These are phyloP conservation scores for Linnemannia exigua DNA, from an alignment of 192 early-diverging fungal species.

Conservation along the genomic window DNA sequence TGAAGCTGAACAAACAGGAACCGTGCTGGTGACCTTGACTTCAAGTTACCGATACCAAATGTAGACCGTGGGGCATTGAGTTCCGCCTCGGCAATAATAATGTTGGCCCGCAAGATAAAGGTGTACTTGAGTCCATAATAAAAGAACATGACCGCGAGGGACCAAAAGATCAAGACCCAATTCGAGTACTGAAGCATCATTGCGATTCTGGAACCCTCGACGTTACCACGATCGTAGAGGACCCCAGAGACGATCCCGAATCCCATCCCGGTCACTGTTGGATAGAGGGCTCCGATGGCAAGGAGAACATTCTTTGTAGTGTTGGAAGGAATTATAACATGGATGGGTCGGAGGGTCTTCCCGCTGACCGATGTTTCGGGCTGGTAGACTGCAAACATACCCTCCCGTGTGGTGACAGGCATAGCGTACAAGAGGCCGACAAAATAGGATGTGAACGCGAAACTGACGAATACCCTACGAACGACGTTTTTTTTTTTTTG, in stretches of 20 bases:
- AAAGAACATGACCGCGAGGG: constrained; percentile 32
- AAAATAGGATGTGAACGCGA: constrained; percentile 33
- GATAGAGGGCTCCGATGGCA: constrained; percentile 20
- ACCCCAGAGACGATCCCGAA: constrained; percentile 25
- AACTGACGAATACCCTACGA: constrained; percentile 24
- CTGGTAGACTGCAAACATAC: constrained; percentile 44
- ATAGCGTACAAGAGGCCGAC: constrained; percentile 50
- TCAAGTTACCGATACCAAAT: constrained; percentile 42
- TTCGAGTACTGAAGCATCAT: constrained; percentile 28
- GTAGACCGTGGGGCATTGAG: constrained; percentile 43
- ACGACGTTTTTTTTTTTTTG: too few relatives aligned
- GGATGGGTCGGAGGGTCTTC: constrained; percentile 22
- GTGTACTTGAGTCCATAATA: constrained; percentile 56
- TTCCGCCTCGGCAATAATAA: constrained; percentile 46
- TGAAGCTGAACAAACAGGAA: constrained; percentile 46
- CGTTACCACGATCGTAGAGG: constrained; percentile 11
- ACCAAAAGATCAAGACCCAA: constrained; percentile 23
- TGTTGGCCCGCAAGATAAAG: constrained; percentile 51
- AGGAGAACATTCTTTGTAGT: constrained; percentile 40
- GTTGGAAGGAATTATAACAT: constrained; percentile 37
- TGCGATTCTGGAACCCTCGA: not conserved
- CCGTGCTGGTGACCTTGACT: constrained; percentile 33
- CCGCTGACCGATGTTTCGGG: constrained; percentile 27
- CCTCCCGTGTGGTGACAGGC: constrained; percentile 42
- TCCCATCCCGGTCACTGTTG: not conserved